Base-by-base conservation (phyloP, 495 filamentous ascomycete species). In the Lasiosphaeriaceae sp. region DNA sequence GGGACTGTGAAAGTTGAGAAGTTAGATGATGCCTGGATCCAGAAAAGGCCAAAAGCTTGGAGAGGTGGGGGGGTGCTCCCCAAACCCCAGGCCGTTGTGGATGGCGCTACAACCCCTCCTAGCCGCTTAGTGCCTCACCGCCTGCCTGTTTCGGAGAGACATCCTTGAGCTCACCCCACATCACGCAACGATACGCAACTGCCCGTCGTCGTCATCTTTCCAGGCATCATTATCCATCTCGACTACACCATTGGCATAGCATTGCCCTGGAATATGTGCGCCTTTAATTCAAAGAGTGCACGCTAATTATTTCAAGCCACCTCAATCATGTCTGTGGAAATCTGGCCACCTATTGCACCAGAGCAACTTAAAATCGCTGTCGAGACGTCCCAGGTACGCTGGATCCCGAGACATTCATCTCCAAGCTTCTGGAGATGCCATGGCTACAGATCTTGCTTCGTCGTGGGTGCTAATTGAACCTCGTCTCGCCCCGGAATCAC, bases 261-360 rank as follows among this genome's bases (percentile, higher is more conserved):
- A 26, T 22, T 37, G 26, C 35, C 17, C 48, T 37, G 53, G 29
- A 68, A 55, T 54, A 74, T 70, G 72, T 73, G 53, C 72, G 70
- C 74, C 70, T 74, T 17, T 16, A 50, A 47, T 34, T 45, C 31
- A 23, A 53, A 45, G 43, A 52, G 54, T 47, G 45, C 56, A 53
- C 59, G 22, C 50, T 52, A 66, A 57, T 47, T 45, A 50, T n/a
- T n/a, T n/a, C n/a, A 43, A 24, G 34, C 29, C 50, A 11, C 63
- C 51, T 43, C 61, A 54, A 74, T 56, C 56, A 92, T 92, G 89
- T 86, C 88, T 45, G 85, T 89, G 47, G 83, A 85, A 66, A 85
- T 88, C 55, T 91, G 85, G 77, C 90, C 90, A 69, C 86, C 84
- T 55, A 78, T 92, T 50, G 69, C 85, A 47, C 74, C 79, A 17